Evolutionary conservation across 371 early-diverging fungal species (phyloP).

Genomic region (Rhizopus stolonifer): DNA sequence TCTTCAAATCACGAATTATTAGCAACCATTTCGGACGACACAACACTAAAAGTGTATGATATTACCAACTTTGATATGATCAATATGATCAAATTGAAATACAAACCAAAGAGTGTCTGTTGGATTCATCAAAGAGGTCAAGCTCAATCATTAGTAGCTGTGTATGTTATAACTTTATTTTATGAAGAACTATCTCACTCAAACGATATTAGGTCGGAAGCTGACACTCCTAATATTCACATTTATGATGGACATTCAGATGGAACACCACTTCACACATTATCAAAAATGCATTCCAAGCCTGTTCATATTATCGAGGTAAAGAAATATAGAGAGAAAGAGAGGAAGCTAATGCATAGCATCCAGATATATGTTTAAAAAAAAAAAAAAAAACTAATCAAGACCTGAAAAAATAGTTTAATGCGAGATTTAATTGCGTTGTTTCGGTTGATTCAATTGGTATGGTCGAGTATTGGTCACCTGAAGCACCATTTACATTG

Average conservation of each 20-base stretch:
- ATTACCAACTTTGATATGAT: constrained; percentile 97
- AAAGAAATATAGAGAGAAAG: neutral
- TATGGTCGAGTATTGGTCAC: constrained; percentile 91
- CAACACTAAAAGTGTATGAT: constrained; percentile 90
- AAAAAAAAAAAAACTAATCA: no score
- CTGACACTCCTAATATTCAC: constrained; percentile 65
- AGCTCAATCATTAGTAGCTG: constrained; percentile 76
- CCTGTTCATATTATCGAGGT: constrained; percentile 80
- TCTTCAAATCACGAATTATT: constrained; percentile 81
- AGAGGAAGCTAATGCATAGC: no score
- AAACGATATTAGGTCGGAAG: constrained; percentile 63
- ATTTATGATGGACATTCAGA: constrained; percentile 84
- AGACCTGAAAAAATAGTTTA: constrained; percentile 69
- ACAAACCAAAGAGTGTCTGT: constrained; percentile 74
- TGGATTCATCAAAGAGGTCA: constrained; percentile 87
- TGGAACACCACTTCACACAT: constrained; percentile 59
- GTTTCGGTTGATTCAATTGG: constrained; percentile 85
- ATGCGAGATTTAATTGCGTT: constrained; percentile 71
- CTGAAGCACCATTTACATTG: constrained; percentile 65
- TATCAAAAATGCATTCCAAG: constrained; percentile 67
- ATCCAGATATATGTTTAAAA: no score
- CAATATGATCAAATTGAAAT: constrained; percentile 84
- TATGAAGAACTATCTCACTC: neutral
- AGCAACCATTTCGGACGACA: constrained; percentile 85
- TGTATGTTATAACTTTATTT: constrained; percentile 45